These are phyloP conservation scores for Crepidotus variabilis DNA, from an alignment of 768 basidiomycete species.

Conservation along the genomic window DNA sequence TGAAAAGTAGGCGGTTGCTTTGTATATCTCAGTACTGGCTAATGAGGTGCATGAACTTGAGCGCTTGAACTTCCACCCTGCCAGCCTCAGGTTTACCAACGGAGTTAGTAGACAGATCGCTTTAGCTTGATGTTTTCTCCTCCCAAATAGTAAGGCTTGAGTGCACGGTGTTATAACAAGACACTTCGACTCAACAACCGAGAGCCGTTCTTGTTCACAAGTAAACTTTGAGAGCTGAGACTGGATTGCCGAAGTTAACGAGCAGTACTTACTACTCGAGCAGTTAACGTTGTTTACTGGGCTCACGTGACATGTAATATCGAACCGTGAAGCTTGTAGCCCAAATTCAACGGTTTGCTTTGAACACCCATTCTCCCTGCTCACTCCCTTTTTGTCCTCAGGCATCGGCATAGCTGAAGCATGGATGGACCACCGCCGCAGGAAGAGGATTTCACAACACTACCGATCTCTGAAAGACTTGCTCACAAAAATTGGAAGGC, in stretches of 20 bases:
- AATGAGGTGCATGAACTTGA: too few species aligned
- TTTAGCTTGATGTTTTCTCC: too few species aligned
- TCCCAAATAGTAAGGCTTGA: too few species aligned
- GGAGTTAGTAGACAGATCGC: too few species aligned
- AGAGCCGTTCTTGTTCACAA: too few species aligned
- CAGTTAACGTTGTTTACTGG: neutral
- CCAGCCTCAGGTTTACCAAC: too few species aligned
- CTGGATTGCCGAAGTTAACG: too few species aligned
- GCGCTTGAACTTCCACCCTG: too few species aligned
- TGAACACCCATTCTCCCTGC: neutral
- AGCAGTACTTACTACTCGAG: too few species aligned
- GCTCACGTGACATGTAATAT: neutral
- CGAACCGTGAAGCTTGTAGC: neutral
- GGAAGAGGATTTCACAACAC: constrained; percentile 87
- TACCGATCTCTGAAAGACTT: constrained; percentile 78
- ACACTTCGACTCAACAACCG: neutral
- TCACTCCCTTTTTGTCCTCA: neutral
- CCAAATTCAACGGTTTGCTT: constrained; percentile 3
- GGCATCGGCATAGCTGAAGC: constrained; percentile 12
- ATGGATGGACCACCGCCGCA: constrained; percentile 92
- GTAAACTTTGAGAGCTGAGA: too few species aligned
- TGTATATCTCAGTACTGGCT: too few species aligned
- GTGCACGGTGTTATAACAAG: neutral
- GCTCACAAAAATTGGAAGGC: constrained; percentile 99
- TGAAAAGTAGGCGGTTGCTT: too few species aligned